A percentile compares a stretch with the other conserved stretches of the same genome.
phyloP scores from a whole-genome alignment of 2,329 filamentous ascomycete species.

The Ilyonectria destructans region DNA sequence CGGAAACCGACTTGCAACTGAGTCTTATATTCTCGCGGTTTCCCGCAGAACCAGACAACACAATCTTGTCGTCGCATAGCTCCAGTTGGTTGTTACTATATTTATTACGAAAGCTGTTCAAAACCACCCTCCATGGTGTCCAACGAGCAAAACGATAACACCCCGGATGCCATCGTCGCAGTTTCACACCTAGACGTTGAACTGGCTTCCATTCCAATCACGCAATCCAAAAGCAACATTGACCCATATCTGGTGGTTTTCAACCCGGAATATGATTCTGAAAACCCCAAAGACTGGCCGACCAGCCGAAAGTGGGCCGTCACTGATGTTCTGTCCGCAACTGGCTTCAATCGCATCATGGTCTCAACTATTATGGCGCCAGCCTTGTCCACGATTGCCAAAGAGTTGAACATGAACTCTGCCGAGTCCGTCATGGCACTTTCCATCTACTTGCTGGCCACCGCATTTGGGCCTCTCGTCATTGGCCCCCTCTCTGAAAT shows the following conservation, averaged over 20 bases:
- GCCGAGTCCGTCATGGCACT: slow-evolving; percentile 64
- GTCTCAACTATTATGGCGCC: slow-evolving; percentile 69
- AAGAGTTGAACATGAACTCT: slow-evolving; percentile 66
- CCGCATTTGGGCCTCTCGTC: slow-evolving; percentile 61
- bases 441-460: slow-evolving; percentile 62
- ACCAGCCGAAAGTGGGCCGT: slow-evolving; percentile 63
- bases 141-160: not conserved
- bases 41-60: not conserved
- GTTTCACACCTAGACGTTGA: not conserved
- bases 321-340: slow-evolving; percentile 64
- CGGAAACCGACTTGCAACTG: not conserved
- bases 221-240: slow-evolving; percentile 2
- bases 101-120: not conserved
- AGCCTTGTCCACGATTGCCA: slow-evolving; percentile 64
- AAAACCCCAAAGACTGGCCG: slow-evolving; percentile 60
- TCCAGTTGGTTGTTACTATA: not conserved
- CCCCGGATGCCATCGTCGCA: not conserved
- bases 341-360: slow-evolving; percentile 67
- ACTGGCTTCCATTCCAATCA: slow-evolving; percentile 3
- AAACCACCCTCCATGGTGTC: not conserved
- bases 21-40: not conserved
- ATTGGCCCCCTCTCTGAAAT: slow-evolving; percentile 65
- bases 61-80: not conserved
- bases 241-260: slow-evolving; percentile 51
- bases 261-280: slow-evolving; percentile 49